phyloP scores from a whole-genome alignment of 257 asterid species.

The Solanum tarapatanum region DNA sequence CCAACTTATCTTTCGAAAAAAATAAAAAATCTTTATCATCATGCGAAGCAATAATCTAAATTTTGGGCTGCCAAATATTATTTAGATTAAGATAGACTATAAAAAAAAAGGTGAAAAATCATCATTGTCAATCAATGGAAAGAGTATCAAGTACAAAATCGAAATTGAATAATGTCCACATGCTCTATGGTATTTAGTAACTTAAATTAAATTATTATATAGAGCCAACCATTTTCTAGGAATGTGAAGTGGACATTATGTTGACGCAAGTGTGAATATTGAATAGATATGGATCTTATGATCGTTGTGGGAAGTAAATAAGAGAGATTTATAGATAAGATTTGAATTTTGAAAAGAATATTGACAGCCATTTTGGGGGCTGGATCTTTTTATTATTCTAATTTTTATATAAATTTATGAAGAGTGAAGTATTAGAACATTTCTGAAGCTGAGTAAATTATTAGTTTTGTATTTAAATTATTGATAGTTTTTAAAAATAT shows the following conservation, averaged over 20 bases:
- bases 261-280: neutral
- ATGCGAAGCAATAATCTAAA: neutral
- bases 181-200: neutral
- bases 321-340: neutral
- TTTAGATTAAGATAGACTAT: neutral
- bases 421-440: neutral
- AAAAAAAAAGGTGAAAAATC: neutral
- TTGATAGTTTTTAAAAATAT: accelerated
- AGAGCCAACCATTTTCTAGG: neutral
- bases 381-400: neutral
- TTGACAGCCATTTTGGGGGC: neutral
- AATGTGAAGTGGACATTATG: neutral
- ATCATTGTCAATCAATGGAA: neutral
- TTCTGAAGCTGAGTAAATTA: too few species aligned
- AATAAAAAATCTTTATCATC: neutral
- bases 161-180: neutral
- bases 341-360: neutral
- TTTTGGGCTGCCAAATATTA: neutral
- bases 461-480: too few species aligned
- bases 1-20: neutral
- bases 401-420: neutral
- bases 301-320: neutral
- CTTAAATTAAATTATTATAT: neutral
- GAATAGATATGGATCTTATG: neutral
- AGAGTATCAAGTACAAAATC: neutral